Evolutionary conservation across 164 flowering plant species (phyloP).

Genomic region (Vitis rotundifolia): DNA sequence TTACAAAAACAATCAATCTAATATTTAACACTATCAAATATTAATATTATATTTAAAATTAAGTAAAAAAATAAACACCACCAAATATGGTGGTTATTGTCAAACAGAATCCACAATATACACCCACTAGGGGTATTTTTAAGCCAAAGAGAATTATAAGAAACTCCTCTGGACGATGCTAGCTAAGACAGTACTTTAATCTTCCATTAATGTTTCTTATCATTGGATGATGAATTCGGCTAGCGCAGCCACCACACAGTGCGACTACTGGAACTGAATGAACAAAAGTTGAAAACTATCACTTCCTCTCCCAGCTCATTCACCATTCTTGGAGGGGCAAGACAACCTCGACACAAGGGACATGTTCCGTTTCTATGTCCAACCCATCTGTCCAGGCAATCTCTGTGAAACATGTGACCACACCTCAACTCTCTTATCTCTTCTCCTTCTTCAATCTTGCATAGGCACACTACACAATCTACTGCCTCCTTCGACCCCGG

Average conservation of each 20-base stretch:
- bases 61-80: no score
- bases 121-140: no score
- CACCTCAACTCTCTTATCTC: conserved; percentile 37
- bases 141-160: no score
- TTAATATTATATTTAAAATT: no score
- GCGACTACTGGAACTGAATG: conserved; percentile 1
- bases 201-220: background rate
- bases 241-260: conserved; percentile 26
- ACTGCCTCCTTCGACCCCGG: background rate
- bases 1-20: no score
- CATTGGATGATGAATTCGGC: conserved; percentile 2
- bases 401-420: conserved; percentile 34
- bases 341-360: conserved; percentile 30
- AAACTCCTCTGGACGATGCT: no score
- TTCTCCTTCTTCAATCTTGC: conserved; percentile 32
- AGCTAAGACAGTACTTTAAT: background rate
- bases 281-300: conserved; percentile 10
- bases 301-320: conserved; percentile 10
- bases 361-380: conserved; percentile 16
- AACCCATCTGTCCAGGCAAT: conserved; percentile 38
- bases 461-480: conserved; percentile 37
- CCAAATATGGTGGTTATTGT: no score
- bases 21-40: no score
- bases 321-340: background rate
- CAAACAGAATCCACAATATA: no score